These are phyloP conservation scores for Trichoderma simmonsii DNA, from an alignment of 2,329 filamentous ascomycete species.

Conservation along the genomic window DNA sequence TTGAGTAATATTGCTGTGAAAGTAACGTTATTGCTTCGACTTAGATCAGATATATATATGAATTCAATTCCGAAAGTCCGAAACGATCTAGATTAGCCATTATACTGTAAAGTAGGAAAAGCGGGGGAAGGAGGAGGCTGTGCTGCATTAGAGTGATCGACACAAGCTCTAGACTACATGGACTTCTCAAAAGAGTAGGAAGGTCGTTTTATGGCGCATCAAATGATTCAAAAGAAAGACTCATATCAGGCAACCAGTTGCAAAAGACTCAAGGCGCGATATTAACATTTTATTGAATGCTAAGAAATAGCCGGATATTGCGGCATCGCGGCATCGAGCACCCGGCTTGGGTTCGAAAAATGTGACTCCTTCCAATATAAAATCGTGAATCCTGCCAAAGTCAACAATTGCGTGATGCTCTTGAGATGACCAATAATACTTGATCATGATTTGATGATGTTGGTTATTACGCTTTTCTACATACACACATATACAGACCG, in stretches of 20 bases:
- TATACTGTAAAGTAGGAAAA: neutral
- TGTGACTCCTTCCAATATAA: neutral
- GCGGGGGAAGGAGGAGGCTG: neutral
- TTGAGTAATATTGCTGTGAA: neutral
- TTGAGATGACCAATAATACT: neutral
- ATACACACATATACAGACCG: neutral
- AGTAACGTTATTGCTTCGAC: neutral
- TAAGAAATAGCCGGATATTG: neutral
- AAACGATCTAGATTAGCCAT: neutral
- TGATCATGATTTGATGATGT: neutral
- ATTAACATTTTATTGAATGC: neutral
- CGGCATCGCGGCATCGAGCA: neutral
- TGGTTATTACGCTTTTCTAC: neutral
- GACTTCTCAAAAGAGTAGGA: neutral
- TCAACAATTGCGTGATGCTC: neutral
- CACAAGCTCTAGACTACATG: neutral
- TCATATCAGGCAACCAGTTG: neutral
- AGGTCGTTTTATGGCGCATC: neutral
- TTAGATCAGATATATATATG: neutral
- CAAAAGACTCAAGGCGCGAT: neutral
- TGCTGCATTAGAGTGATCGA: conserved; percentile 4
- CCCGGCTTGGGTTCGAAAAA: neutral
- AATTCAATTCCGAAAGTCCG: neutral
- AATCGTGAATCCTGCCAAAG: neutral
- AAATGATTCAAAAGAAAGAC: neutral